Conservation (phyloP, 164 flowering plant genomes). For the Aristolochia contorta region DNA sequence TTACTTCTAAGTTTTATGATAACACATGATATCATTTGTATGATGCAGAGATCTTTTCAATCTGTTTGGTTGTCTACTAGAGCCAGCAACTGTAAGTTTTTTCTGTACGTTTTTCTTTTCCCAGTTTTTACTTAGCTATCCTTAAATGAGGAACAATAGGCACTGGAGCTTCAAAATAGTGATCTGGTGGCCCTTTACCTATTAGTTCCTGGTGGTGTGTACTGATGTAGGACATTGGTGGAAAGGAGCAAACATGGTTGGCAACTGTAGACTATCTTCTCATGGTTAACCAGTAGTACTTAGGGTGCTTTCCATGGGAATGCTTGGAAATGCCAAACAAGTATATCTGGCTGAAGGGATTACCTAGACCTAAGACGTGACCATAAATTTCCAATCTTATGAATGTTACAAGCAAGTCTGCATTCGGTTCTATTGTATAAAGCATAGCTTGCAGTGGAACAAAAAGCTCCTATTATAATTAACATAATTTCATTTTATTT, state of each 20-base stretch:
- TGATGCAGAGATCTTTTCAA: slow-evolving; percentile 64
- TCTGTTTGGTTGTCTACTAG: slow-evolving; percentile 59
- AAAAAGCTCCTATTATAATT: too few species aligned
- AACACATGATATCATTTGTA: neutral
- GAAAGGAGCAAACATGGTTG: neutral
- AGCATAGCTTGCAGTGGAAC: neutral
- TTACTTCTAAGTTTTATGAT: neutral
- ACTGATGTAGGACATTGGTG: too few species aligned
- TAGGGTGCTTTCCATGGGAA: too few species aligned
- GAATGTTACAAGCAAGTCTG: neutral
- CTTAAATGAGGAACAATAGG: neutral
- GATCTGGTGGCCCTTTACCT: too few species aligned
- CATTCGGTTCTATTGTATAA: neutral
- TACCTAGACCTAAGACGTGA: neutral
- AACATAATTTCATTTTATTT: slow-evolving; percentile 6
- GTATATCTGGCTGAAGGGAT: neutral
- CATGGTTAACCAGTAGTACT: neutral
- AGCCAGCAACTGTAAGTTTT: slow-evolving; percentile 75
- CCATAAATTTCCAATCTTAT: neutral
- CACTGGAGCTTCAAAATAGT: neutral
- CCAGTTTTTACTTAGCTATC: neutral
- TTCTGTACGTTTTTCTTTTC: slow-evolving; percentile 2
- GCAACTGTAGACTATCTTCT: neutral
- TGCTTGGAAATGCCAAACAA: neutral
- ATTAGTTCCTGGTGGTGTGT: too few species aligned